Percentiles rank a stretch among this genome's conserved stretches.
Conservation (phyloP, 2,329 filamentous ascomycete species). For the Penicillium rolfsii region DNA sequence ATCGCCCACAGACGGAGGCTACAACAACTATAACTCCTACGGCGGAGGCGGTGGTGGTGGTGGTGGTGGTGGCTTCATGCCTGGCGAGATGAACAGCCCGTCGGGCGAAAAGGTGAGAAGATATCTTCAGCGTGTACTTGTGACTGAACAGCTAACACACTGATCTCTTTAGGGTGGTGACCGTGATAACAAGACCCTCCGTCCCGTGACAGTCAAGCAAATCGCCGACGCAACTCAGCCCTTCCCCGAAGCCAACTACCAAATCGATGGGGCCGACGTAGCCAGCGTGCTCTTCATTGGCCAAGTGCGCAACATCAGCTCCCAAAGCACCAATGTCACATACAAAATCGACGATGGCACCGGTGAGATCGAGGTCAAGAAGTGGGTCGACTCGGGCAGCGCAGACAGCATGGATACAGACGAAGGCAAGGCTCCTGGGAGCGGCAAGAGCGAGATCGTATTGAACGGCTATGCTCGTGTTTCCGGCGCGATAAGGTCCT, state of each 20-base stretch:
- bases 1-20: slow-evolving; percentile 36
- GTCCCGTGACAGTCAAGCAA: slow-evolving; percentile 95
- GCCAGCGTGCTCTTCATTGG: slow-evolving; percentile 83
- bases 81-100: slow-evolving; percentile 54
- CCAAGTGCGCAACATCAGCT: slow-evolving; percentile 83
- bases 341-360: slow-evolving; percentile 96
- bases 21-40: slow-evolving; percentile 56
- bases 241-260: slow-evolving; percentile 75
- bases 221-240: slow-evolving; percentile 79
- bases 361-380: slow-evolving; percentile 76
- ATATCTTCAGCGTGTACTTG: background rate
- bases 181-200: slow-evolving; percentile 76
- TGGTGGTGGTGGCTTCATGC: slow-evolving; percentile 63
- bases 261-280: slow-evolving; percentile 75
- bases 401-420: slow-evolving; percentile 52
- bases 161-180: slow-evolving; percentile 45
- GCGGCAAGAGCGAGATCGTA: slow-evolving; percentile 60
- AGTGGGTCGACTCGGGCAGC: slow-evolving; percentile 50
- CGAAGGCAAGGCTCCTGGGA: slow-evolving; percentile 44
- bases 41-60: slow-evolving; percentile 52
- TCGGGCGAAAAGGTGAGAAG: slow-evolving; percentile 46
- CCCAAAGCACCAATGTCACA: slow-evolving; percentile 87
- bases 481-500: slow-evolving; percentile 80
- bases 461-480: slow-evolving; percentile 82
- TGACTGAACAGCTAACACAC: background rate